Percentiles rank a stretch among this genome's conserved stretches.
These are phyloP conservation scores for Hordeum marinum DNA, from an alignment of 176 grass and related monocot genomes.

Conservation along the genomic window DNA sequence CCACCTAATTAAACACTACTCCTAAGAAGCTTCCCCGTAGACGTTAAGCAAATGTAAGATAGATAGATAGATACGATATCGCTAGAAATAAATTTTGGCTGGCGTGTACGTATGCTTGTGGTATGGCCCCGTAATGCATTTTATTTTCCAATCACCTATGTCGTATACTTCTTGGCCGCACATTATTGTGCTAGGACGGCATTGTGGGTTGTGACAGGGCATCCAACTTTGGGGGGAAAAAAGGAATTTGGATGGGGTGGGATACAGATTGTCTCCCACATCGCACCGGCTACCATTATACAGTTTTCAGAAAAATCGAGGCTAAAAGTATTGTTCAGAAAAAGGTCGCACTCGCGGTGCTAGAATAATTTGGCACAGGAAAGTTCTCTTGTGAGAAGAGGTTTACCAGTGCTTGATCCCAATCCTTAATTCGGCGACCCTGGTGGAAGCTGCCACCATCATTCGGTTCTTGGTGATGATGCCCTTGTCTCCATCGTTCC, in stretches of 20 bases:
- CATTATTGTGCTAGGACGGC: background rate
- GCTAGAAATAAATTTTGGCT: background rate
- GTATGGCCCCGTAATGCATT: background rate
- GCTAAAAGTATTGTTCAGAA: background rate
- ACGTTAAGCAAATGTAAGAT: background rate
- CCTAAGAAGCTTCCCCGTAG: background rate
- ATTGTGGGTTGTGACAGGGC: background rate
- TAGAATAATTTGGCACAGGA: background rate
- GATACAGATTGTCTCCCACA: slow-evolving; percentile 16
- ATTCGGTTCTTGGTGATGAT: slow-evolving; percentile 4
- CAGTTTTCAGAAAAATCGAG: background rate
- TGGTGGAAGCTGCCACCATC: background rate
- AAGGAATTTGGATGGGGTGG: slow-evolving; percentile 17
- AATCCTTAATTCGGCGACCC: slow-evolving; percentile 20
- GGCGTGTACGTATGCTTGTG: background rate
- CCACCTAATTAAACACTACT: background rate
- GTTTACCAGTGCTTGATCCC: slow-evolving; percentile 78
- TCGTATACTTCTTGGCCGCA: background rate
- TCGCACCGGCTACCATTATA: background rate
- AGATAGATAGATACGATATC: background rate
- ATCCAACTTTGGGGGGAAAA: background rate
- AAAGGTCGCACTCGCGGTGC: slow-evolving; percentile 12
- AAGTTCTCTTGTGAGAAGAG: background rate
- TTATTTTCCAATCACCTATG: background rate
- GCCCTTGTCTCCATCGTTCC: background rate